Evolutionary conservation across 225 moss, liverwort and hornwort genomes (phyloP), one percentile per base, ranked within the genome.

Genomic region (Bryum argenteum): DNA sequence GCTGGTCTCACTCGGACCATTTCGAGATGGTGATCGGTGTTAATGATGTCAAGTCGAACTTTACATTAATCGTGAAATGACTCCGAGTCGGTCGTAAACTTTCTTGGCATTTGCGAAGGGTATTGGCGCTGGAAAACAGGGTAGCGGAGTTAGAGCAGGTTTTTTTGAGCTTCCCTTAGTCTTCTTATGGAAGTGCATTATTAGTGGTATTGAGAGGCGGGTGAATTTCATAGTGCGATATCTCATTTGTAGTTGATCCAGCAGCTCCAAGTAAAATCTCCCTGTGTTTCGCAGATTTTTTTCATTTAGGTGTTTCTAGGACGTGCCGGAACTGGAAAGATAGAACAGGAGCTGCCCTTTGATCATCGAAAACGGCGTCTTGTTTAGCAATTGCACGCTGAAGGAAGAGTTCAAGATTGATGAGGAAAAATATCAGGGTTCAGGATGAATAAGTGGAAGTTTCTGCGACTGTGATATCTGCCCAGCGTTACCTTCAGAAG

Each of bases 381-480:
- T 48, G 48, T 8, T 70, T 21, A 11, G 42, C 51, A 22, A 18
- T 57, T 12, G 12, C 28, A 40, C 48, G 43, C 21, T n/a, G n/a
- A n/a, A n/a, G 22, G 61, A 50, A 40, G 37, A 54, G 39, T 54
- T 55, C 66, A 43, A 66, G 61, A 70, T 66, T 66, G 41, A 56
- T 44, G 14, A 19, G 50, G 21, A 60, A 28, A 21, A 48, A 47
- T 24, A 18, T 70, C 42, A 42, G 70, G 58, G 39, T 40, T 70
- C 3, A 26, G n/a, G 50, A 61, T 40, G 61, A 52, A 66, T 50
- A 11, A 60, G 15, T 70, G 12, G 18, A 15, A 33, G 15, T 41
- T 23, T 52, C n/a, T 52, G 66, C 43, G 23, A 61, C 40, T 39
- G 43, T 21, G 66, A 59, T 24, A 54, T 62, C 14, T 24, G 10